Evolutionary conservation across 1,139 yeast species (phyloP), one percentile per base, ranked within the genome.

Genomic region (Geotrichum histeridarum): DNA sequence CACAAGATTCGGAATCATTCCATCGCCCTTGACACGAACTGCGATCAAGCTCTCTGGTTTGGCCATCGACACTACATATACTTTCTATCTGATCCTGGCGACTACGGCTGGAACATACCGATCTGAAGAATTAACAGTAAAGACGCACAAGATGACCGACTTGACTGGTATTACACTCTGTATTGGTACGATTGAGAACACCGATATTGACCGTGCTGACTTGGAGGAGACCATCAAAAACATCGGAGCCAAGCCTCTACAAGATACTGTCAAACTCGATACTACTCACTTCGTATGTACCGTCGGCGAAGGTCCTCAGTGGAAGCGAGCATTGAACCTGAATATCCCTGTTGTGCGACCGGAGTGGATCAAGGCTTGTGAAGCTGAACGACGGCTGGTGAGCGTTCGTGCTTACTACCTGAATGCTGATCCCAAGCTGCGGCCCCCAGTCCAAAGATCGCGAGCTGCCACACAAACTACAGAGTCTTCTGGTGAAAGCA

Each of bases 341-440:
- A 93, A 91, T 67, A 90, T 93, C 56, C 99, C 99, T 2, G 81
- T 93, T 44, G 93, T 93, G 31, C 80, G 96, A 68, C 99, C 99
- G 0, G 98, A 93, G 68, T 93, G 98, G 98, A 75, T 93, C 56
- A 85, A 87, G 70, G 97, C 97, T 0, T 93, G 99, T 73, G 95
- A 89, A 64, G 72, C 80, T 49, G 98, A 91, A 65, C 80, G 95
- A 62, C 75, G 97, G 64, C 82, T 93, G 57, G 95, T 91, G 43
- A 96, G 98, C 32, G 99, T 94, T 12, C 79, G 96, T 63, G 90
- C 89, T 60, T 72, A 71, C 59, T 72, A 72, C 57, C 57, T 72
- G 69, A 73, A 69, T 44, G 75, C 73, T 1, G 74, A 71, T 53
- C 75, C 75, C 15, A 66, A 64, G 46, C 54, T 62, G 51, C 58